These are phyloP conservation scores for Colletotrichum salicis DNA, from an alignment of 2,329 filamentous ascomycete genomes.

Conservation along the genomic window DNA sequence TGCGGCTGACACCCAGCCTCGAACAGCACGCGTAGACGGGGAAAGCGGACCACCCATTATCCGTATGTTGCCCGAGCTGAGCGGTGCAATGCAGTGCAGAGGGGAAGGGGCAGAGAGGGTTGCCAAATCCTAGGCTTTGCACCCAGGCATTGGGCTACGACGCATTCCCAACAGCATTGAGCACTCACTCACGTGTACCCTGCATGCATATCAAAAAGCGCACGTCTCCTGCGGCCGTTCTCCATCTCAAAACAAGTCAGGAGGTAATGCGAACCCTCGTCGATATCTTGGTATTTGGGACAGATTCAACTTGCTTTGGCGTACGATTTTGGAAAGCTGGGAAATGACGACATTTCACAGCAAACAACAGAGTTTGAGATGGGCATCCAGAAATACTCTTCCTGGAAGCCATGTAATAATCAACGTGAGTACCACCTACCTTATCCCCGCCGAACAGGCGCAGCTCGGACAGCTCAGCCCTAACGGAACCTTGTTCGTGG, in stretches of 20 bases:
- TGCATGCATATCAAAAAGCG: not conserved
- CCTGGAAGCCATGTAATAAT: not conserved
- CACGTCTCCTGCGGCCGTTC: not conserved
- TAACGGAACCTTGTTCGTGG: conserved; percentile 23
- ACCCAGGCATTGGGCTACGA: too few relatives aligned
- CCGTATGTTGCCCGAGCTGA: not conserved
- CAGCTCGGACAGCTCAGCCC: conserved; percentile 31
- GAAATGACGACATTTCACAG: not conserved
- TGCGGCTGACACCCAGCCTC: conserved; percentile 18
- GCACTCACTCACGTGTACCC: not conserved
- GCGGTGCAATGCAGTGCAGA: not conserved
- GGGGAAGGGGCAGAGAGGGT: too few relatives aligned
- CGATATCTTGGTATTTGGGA: not conserved
- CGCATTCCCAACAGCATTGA: not conserved
- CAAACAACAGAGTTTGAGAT: not conserved
- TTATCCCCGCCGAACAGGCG: not conserved
- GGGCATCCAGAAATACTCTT: not conserved
- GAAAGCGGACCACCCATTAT: not conserved
- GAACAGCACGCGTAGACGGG: not conserved
- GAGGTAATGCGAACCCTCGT: not conserved
- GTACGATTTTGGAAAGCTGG: not conserved
- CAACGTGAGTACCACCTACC: not conserved
- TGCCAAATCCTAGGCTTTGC: not conserved
- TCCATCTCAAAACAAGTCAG: not conserved
- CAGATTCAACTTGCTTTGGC: not conserved